Evolutionary conservation across 441 rosid genomes (phyloP), one percentile per base, ranked within the genome.

Genomic region (Raphanus hybrid): DNA sequence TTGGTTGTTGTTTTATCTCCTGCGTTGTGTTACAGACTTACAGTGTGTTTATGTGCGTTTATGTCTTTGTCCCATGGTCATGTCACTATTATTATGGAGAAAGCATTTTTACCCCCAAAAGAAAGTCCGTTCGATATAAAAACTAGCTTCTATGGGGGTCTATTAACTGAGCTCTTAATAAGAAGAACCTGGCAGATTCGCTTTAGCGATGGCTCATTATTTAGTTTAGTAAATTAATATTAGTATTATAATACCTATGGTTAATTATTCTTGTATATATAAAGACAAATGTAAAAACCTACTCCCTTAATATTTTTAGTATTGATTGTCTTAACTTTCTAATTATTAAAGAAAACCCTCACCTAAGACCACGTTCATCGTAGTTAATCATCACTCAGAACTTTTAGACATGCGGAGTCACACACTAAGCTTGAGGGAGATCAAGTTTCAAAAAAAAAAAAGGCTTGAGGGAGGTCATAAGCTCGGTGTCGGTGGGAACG

Each of bases 401-500:
- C 45, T 59, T 23, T 45, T 23, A 77, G 48, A 62, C 65, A 63
- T 69, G 75, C 65, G 71, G 57, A 57, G 29, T 14, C 75, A 70
- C 66, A 64, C 66, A 70, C 60, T 23, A 65, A 78, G 66, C 61
- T 57, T 16, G 50, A 71, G 45, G 3, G 52, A 57, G 68, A 4
- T 29, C 4, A 29, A 29, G 5, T 29, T 29, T 29, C 5, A 4
- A 29, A 29, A 29, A 29, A 3, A 29, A 29, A 29, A 29, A 29
- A 29, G 0, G 5, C 32, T 4, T 29, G 32, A 4, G 32, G 34
- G 54, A 45, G 43, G 34, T 59, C 64, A 71, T 43, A 37, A 72
- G 64, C 58, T 71, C 2, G 5, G 67, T 72, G 81, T 78, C 81
- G 77, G 81, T 78, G 69, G 34, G 34, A 60, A 71, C 14, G 76